These are phyloP conservation scores for Hypoxylon sp. DNA, from an alignment of 2,329 filamentous ascomycete genomes.

Conservation along the genomic window DNA sequence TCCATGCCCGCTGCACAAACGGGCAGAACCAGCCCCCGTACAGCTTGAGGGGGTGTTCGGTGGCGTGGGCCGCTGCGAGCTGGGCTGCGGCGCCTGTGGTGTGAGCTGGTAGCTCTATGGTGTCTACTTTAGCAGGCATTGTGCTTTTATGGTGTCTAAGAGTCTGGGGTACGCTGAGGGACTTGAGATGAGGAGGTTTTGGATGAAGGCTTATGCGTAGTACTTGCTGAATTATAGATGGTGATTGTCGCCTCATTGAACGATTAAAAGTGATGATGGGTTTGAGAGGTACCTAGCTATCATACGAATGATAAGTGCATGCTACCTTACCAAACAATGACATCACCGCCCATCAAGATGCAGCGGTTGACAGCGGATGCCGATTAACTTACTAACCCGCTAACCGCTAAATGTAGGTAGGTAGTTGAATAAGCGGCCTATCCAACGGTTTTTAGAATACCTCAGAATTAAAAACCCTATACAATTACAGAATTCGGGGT, in stretches of 20 bases:
- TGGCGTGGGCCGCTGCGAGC: conserved; percentile 63
- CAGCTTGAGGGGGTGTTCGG: conserved; percentile 71
- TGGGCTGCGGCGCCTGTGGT: conserved; percentile 66
- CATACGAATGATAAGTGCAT: not conserved
- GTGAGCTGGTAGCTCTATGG: conserved; percentile 60
- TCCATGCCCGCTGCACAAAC: conserved; percentile 80
- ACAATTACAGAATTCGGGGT: not conserved
- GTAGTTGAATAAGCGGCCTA: conserved; percentile 4
- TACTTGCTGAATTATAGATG: conserved; percentile 12
- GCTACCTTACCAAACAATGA: conserved; percentile 27
- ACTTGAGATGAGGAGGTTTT: not conserved
- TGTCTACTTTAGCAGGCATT: conserved; percentile 60
- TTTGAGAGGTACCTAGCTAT: not conserved
- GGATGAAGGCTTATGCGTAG: conserved; percentile 14
- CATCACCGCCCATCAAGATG: conserved; percentile 27
- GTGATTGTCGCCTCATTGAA: conserved; percentile 21
- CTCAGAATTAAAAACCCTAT: not conserved
- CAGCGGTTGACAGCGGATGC: conserved; percentile 22
- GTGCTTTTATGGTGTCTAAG: not conserved
- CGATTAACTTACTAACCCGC: conserved; percentile 12
- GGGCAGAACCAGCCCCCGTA: conserved; percentile 84
- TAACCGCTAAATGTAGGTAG: conserved; percentile 3
- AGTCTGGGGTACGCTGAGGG: not conserved
- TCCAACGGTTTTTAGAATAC: not conserved
- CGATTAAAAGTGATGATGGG: not conserved